Percentiles rank a stretch among this genome's conserved stretches.
phyloP scores from a whole-genome alignment of 2,329 filamentous ascomycete genomes.

The Talaromyces sp. region DNA sequence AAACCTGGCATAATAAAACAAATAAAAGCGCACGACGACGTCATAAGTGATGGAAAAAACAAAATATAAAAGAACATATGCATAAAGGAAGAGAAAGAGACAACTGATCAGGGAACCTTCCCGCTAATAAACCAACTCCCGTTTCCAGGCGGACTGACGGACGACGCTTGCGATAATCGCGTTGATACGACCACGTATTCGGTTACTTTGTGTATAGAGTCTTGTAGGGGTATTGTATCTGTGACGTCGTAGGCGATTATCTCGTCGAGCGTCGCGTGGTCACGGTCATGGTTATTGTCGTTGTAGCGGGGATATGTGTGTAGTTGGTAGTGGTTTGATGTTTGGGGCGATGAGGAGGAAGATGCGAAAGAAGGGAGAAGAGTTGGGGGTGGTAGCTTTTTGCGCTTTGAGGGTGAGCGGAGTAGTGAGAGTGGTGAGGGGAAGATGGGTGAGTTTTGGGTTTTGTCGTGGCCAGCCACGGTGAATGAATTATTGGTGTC shows the following conservation, averaged over 20 bases:
- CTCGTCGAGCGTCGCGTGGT: not conserved
- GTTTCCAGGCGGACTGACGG: not conserved
- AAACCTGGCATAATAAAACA: not conserved
- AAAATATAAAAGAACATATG: not conserved
- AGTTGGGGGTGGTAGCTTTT: not conserved
- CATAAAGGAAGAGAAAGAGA: not conserved
- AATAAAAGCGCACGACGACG: not conserved
- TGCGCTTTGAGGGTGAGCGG: not conserved
- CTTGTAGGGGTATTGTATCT: not conserved
- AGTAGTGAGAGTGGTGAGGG: not conserved
- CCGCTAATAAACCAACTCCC: conserved; percentile 2
- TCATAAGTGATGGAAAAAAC: not conserved
- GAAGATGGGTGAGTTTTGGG: not conserved
- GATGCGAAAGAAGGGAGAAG: not conserved
- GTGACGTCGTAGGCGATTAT: not conserved
- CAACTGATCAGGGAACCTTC: not conserved
- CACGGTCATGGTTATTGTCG: not conserved
- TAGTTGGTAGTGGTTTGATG: not conserved
- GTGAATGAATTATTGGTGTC: not conserved
- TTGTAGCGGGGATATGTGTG: not conserved
- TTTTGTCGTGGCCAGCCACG: not conserved
- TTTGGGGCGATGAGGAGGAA: not conserved
- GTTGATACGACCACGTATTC: not conserved
- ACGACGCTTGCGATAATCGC: not conserved
- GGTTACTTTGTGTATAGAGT: not conserved